Evolutionary conservation across 2,329 filamentous ascomycete genomes (phyloP).

Genomic region (Hymenoscyphus scutula): DNA sequence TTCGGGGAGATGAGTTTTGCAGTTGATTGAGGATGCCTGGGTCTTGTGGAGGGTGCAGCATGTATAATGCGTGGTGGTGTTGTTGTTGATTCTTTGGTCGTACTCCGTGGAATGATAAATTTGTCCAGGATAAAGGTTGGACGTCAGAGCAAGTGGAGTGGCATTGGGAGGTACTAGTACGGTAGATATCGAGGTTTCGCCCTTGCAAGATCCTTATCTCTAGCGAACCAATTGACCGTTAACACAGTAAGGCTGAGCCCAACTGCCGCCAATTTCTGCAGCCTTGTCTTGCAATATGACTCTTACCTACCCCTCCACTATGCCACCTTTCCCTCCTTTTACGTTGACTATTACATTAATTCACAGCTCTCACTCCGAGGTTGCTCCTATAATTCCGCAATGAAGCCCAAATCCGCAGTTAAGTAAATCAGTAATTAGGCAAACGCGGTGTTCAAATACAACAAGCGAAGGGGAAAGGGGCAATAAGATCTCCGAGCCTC

Average conservation of each 20-base stretch:
- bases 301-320: background rate
- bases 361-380: background rate
- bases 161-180: conserved; percentile 1
- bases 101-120: background rate
- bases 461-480: background rate
- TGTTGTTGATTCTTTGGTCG: background rate
- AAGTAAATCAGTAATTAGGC: background rate
- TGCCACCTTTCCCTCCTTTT: background rate
- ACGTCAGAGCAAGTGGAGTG: conserved; percentile 8
- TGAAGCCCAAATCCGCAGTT: background rate
- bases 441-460: background rate
- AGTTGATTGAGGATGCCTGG: conserved; percentile 18
- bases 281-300: conserved; percentile 1
- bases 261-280: conserved; percentile 7
- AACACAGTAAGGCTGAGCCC: conserved; percentile 10
- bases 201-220: background rate
- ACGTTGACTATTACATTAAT: background rate
- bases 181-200: conserved; percentile 9
- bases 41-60: conserved; percentile 11
- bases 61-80: conserved; percentile 11
- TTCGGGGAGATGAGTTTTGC: conserved; percentile 13
- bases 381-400: background rate
- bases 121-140: background rate
- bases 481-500: background rate
- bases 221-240: conserved; percentile 10